Base-by-base conservation (phyloP, 2,329 filamentous ascomycete species). In the Penicillium frequentans region DNA sequence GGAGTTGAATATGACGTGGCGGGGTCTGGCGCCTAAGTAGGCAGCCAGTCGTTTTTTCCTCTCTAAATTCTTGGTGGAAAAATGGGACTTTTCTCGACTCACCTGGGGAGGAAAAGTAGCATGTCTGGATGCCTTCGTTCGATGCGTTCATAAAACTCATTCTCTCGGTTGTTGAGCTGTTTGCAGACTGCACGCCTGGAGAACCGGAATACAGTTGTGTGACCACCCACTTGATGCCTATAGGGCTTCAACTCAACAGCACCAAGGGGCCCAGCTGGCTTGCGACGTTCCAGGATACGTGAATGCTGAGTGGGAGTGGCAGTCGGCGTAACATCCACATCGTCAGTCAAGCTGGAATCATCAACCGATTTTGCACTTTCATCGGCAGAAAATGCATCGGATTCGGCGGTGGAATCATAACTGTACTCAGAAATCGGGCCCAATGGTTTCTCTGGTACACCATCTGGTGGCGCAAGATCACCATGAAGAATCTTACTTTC, bases 131-230 rank as follows among this genome's bases (percentile, higher is more conserved):
- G 93, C 64, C 91, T 86, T 68, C 86, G 87, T 79, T 99, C 95
- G 68, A 98, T 91, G 54, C 89, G 95, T 76, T 99, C 95, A 75
- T 99, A 99, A 72, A 99, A 99, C 76, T 96, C 91, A 75, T 99
- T 99, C 73, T 99, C 95, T 69, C 93, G 86, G 73, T 96, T 99
- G 75, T 96, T 99, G 70, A 99, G 84, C 77, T 97, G 92, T 77
- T 99, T 99, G 82, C 95, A 99, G 11, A 99, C 93, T 55, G 95
- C 95, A 67, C 93, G 86, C 64, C 91, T 88, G 19, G 95, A 98
- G 72, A 99, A 98, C 43, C 93, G 89, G 84, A 96, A 99, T 35
- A 99, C 84, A 0, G 93, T 97, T 7, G 92, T 97, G 73, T 99
- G 95, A 0, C 95, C 95, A 57, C 95, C 95, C 54, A 99, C 95